phyloP scores from a whole-genome alignment of 1,284 basidiomycete genomes.

The Pterulicium gracile region DNA sequence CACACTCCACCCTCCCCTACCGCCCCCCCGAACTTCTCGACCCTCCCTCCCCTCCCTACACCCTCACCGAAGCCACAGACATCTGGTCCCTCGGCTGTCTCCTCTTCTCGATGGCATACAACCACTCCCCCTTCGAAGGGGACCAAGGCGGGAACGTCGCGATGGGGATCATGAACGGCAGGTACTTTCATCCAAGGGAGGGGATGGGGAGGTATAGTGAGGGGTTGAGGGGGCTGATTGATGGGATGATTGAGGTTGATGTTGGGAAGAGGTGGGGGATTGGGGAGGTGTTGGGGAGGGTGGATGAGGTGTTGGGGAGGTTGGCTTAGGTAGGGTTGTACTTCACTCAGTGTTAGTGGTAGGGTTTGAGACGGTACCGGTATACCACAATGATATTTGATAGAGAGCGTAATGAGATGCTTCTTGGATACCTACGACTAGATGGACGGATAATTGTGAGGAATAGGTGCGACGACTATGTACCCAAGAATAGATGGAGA shows the following conservation, averaged over 20 bases:
- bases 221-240: constrained; percentile 71
- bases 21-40: constrained; percentile 93
- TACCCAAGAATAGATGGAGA: too few species aligned
- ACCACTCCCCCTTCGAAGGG: constrained; percentile 88
- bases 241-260: constrained; percentile 74
- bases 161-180: constrained; percentile 88
- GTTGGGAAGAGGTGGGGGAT: constrained; percentile 44
- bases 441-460: too few species aligned
- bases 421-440: too few species aligned
- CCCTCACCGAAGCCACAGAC: constrained; percentile 89
- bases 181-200: constrained; percentile 78
- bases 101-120: constrained; percentile 85
- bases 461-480: too few species aligned
- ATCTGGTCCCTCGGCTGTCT: constrained; percentile 95
- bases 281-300: background rate
- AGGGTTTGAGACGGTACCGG: background rate
- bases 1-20: constrained; percentile 95
- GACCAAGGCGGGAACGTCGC: constrained; percentile 88
- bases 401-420: too few species aligned
- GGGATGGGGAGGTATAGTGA: constrained; percentile 53
- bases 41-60: constrained; percentile 82
- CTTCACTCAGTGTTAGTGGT: background rate
- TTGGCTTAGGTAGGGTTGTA: background rate
- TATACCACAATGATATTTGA: too few species aligned
- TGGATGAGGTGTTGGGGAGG: background rate